phyloP scores from a whole-genome alignment of 768 basidiomycete genomes.

The Chlorophyllum brunneum region DNA sequence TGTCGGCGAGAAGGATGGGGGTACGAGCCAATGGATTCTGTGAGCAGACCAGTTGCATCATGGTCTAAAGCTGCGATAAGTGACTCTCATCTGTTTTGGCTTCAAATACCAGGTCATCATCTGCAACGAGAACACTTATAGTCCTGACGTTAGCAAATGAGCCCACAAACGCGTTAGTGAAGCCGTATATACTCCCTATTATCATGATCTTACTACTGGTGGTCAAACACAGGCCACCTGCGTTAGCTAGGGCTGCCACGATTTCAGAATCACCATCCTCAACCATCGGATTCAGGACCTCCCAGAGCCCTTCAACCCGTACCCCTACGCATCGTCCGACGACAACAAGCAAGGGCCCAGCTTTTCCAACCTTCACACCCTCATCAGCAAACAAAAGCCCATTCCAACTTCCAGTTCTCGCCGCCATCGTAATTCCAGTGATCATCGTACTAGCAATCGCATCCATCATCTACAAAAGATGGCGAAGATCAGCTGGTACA shows the following conservation, averaged over 20 bases:
- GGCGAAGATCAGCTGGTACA: neutral
- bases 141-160: no score
- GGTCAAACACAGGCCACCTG: no score
- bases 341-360: neutral
- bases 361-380: neutral
- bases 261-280: no score
- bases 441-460: neutral
- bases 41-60: no score
- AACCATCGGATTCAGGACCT: no score
- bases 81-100: neutral
- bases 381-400: neutral
- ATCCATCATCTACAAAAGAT: neutral
- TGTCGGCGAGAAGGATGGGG: no score
- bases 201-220: no score
- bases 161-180: no score
- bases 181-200: no score
- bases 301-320: neutral
- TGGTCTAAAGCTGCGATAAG: no score
- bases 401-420: neutral
- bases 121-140: neutral
- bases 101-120: neutral
- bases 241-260: no score
- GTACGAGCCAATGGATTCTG: no score
- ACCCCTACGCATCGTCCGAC: neutral
- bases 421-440: neutral